These are phyloP conservation scores for Phytophthora macrochlamydospora DNA, from an alignment of 352 stramenopile species.

Conservation along the genomic window DNA sequence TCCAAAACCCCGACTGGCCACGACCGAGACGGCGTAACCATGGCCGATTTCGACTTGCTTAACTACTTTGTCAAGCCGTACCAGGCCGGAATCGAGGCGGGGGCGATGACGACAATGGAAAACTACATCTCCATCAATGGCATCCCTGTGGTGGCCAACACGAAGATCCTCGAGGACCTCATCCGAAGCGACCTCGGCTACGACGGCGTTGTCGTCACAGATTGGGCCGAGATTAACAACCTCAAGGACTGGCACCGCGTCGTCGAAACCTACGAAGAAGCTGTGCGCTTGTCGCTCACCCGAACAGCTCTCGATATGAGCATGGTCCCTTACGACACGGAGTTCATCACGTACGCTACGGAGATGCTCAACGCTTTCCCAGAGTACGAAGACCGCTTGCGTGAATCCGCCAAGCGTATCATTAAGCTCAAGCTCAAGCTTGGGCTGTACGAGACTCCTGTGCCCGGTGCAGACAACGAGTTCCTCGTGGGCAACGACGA, in stretches of 20 bases:
- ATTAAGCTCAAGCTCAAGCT: constrained; percentile 82
- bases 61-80: constrained; percentile 88
- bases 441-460: constrained; percentile 65
- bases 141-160: constrained; percentile 86
- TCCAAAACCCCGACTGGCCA: constrained; percentile 81
- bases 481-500: constrained; percentile 44
- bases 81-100: constrained; percentile 69
- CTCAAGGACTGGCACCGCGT: constrained; percentile 66
- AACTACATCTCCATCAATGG: constrained; percentile 93
- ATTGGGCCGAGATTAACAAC: constrained; percentile 93
- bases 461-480: constrained; percentile 51
- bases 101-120: constrained; percentile 90
- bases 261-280: constrained; percentile 49
- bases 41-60: constrained; percentile 74
- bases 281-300: constrained; percentile 65
- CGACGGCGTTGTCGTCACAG: constrained; percentile 87
- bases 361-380: constrained; percentile 46
- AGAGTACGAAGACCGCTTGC: constrained; percentile 44
- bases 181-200: constrained; percentile 84
- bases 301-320: constrained; percentile 90
- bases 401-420: constrained; percentile 60
- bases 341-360: constrained; percentile 57
- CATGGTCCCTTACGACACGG: constrained; percentile 72
- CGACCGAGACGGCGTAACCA: constrained; percentile 74
- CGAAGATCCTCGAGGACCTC: constrained; percentile 78